phyloP scores from a whole-genome alignment of 768 basidiomycete genomes.

The Dentipellis fragilis region DNA sequence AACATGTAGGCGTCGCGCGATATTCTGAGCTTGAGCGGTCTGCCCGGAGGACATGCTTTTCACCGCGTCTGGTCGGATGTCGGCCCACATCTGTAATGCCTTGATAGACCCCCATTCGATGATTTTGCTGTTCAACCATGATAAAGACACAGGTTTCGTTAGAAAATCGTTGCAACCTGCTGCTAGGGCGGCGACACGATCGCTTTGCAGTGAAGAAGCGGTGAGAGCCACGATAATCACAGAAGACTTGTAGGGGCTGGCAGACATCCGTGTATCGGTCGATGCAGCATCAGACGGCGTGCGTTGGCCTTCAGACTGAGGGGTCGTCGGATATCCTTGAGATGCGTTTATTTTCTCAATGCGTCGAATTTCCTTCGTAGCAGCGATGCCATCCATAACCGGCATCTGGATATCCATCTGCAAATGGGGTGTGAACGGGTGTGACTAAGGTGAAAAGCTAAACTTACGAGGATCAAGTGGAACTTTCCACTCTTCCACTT shows the following conservation, averaged over 20 bases:
- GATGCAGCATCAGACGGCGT: constrained; percentile 48
- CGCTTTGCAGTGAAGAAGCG: constrained; percentile 88
- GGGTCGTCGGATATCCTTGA: constrained; percentile 61
- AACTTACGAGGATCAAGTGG: constrained; percentile 86
- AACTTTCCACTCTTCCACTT: constrained; percentile 92
- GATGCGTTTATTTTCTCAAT: constrained; percentile 62
- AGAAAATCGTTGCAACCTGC: constrained; percentile 99
- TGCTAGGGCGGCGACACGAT: constrained; percentile 93
- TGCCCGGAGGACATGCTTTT: constrained; percentile 37
- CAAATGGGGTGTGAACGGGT: not conserved
- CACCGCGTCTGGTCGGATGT: constrained; percentile 54
- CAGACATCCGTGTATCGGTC: constrained; percentile 34
- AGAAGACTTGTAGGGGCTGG: constrained; percentile 76
- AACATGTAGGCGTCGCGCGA: constrained; percentile 38
- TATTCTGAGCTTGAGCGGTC: constrained; percentile 35
- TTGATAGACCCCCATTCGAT: constrained; percentile 99
- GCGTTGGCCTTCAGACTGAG: constrained; percentile 42
- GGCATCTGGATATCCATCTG: constrained; percentile 99
- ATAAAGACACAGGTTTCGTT: constrained; percentile 90
- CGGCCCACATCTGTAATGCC: constrained; percentile 87
- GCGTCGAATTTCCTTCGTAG: constrained; percentile 89
- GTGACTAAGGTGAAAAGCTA: not conserved
- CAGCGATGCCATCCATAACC: constrained; percentile 96
- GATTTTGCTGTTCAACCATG: constrained; percentile 97
- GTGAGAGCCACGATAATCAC: constrained; percentile 99